Evolutionary conservation across 331 rosid genomes (phyloP), one percentile per base, ranked within the genome.

Genomic region (Dryas integrifolia): DNA sequence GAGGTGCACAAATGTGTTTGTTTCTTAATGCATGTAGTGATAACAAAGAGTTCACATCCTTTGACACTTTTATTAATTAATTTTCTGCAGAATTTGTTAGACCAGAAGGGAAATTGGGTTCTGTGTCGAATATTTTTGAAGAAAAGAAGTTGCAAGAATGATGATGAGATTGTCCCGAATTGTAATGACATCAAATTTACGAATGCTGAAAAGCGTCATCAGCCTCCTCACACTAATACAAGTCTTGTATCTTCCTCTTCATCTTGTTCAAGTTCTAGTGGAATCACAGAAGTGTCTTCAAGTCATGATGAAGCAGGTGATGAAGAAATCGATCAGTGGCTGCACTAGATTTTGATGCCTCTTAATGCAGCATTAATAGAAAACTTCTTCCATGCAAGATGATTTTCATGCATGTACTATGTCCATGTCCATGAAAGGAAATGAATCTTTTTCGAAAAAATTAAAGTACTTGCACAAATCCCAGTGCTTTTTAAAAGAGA

Each of bases 61-160:
- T 49, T 46, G 57, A 72, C 14, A 55, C 30, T 51, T 15, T 48
- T 16, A 35, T 15, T 48, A 16, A 35, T n/a, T 48, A 16, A 15
- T 4, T 50, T 49, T 65, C 56, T 72, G 68, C 88, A 85, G 95
- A 77, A 77, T 57, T 64, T 46, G 21, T 55, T 43, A 40, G 76
- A 53, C 61, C 88, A 85, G 66, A 80, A 76, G 49, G 91, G 86
- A 74, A 86, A 85, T 14, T 88, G 96, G 96, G 92, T 92, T 82
- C 70, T 92, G 26, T 92, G 96, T 66, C 91, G 96, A 21, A 49
- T 92, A 64, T 82, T 73, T 72, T 44, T 60, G 72, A 92, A 84
- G 89, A 87, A 89, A 75, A 85, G 80, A 79, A 85, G 65, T 65
- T 14, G 5, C 15, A 75, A 62, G 60, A 62, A 49, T 64, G 72